Evolutionary conservation across 345 rosid genomes (phyloP).

Genomic region (Hypericum perforatum): DNA sequence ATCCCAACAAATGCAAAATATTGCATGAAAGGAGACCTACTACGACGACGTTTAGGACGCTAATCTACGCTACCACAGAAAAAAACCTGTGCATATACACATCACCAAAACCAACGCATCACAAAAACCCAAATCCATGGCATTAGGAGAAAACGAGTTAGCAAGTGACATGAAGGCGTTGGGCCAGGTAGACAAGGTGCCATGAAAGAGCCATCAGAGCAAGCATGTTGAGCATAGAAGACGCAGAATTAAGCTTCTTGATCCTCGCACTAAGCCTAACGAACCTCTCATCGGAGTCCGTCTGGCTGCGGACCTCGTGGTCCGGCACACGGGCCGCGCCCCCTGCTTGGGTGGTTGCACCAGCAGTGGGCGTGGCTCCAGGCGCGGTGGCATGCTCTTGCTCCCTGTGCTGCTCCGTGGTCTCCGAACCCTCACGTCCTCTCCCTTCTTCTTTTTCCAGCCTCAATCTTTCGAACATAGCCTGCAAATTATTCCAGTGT

Average conservation of each 20-base stretch:
- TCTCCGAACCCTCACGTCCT: constrained; percentile 29
- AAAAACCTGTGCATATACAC: too few species aligned
- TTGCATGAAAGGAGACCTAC: too few species aligned
- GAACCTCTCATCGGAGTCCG: constrained; percentile 16
- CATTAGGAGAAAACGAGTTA: too few species aligned
- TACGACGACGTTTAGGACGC: too few species aligned
- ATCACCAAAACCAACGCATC: too few species aligned
- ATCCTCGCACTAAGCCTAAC: constrained; percentile 37
- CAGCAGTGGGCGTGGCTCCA: not conserved
- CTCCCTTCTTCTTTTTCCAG: constrained; percentile 74
- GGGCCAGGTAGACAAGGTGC: constrained; percentile 57
- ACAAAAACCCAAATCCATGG: too few species aligned
- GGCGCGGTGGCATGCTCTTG: not conserved
- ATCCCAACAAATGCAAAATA: too few species aligned
- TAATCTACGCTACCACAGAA: too few species aligned
- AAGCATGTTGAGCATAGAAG: constrained; percentile 47
- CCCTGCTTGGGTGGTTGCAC: not conserved
- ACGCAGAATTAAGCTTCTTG: constrained; percentile 52
- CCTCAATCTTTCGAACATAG: constrained; percentile 63
- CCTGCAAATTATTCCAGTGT: constrained; percentile 18
- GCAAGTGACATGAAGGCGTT: constrained; percentile 17
- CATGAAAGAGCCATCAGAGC: constrained; percentile 53
- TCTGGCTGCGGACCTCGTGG: constrained; percentile 14
- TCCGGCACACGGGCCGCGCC: not conserved
- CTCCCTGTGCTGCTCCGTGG: constrained; percentile 4